phyloP scores from a whole-genome alignment of 2,329 filamentous ascomycete genomes.

The Mycosphaerella sp. region DNA sequence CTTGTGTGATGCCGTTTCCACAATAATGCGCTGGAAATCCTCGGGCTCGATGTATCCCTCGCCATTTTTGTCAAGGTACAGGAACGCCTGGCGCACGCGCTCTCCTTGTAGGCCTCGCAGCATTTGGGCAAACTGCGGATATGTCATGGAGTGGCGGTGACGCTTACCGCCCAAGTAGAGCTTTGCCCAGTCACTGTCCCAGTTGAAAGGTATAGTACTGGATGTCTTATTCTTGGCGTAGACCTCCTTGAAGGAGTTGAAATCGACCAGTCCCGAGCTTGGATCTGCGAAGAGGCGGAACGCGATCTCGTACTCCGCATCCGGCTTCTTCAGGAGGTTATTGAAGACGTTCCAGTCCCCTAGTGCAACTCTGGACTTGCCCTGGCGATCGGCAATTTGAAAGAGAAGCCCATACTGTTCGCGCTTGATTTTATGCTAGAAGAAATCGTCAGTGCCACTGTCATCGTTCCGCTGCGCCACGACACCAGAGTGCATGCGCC shows the following conservation, averaged over 20 bases:
- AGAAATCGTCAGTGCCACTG: conserved; percentile 12
- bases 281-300: conserved; percentile 93
- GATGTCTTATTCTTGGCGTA: conserved; percentile 86
- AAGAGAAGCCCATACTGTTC: conserved; percentile 95
- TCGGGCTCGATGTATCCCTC: conserved; percentile 94
- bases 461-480: not conserved
- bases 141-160: conserved; percentile 84
- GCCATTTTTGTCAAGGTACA: conserved; percentile 79
- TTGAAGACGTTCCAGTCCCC: conserved; percentile 90
- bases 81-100: conserved; percentile 91
- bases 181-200: conserved; percentile 93
- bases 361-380: conserved; percentile 65
- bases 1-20: conserved; percentile 90
- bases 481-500: not conserved
- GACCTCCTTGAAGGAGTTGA: conserved; percentile 75
- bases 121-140: conserved; percentile 97
- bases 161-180: conserved; percentile 87
- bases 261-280: conserved; percentile 77
- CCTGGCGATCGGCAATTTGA: conserved; percentile 74
- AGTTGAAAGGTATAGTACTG: conserved; percentile 85
- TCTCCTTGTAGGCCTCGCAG: conserved; percentile 92
- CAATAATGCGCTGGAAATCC: conserved; percentile 94
- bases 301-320: conserved; percentile 97
- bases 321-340: conserved; percentile 85
- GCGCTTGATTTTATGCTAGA: conserved; percentile 92